phyloP scores from a whole-genome alignment of 1,284 basidiomycete genomes.

The Ceratobasidium papillatum region DNA sequence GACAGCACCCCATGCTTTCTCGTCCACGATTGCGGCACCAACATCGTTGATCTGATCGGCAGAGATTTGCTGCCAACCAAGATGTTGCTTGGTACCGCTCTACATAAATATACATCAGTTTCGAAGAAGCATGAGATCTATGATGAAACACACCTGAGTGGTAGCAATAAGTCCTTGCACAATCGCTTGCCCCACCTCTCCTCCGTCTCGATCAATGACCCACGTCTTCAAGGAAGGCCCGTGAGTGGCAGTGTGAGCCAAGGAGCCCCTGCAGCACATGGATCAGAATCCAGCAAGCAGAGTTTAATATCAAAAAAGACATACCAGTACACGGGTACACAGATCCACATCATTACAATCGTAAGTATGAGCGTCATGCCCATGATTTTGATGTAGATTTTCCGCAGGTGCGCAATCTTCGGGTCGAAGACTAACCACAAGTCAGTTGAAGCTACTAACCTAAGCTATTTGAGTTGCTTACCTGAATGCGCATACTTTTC shows the following conservation, averaged over 20 bases:
- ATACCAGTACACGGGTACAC: constrained; percentile 7
- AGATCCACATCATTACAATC: constrained; percentile 42
- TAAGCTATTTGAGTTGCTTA: background rate
- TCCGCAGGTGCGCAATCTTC: constrained; percentile 36
- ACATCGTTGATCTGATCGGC: constrained; percentile 49
- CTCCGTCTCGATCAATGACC: constrained; percentile 58
- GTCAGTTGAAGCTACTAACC: background rate
- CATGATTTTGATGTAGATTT: constrained; percentile 42
- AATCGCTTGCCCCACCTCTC: constrained; percentile 54
- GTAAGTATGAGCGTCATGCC: constrained; percentile 36
- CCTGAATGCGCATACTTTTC: constrained; percentile 31
- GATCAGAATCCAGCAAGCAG: background rate
- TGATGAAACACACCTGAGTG: constrained; percentile 31
- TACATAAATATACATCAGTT: constrained; percentile 29
- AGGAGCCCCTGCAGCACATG: constrained; percentile 36
- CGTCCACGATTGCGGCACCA: constrained; percentile 49
- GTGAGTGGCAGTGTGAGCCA: constrained; percentile 27
- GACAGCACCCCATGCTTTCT: constrained; percentile 53
- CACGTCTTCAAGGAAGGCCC: constrained; percentile 53
- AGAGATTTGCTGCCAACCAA: constrained; percentile 51
- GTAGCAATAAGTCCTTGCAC: constrained; percentile 49
- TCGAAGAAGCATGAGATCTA: too few species aligned
- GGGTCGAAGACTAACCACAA: constrained; percentile 38
- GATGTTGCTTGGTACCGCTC: constrained; percentile 46
- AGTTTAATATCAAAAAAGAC: too few species aligned